Evolutionary conservation across 2,329 filamentous ascomycete genomes (phyloP).

Genomic region (Trichoderma endophyticum): DNA sequence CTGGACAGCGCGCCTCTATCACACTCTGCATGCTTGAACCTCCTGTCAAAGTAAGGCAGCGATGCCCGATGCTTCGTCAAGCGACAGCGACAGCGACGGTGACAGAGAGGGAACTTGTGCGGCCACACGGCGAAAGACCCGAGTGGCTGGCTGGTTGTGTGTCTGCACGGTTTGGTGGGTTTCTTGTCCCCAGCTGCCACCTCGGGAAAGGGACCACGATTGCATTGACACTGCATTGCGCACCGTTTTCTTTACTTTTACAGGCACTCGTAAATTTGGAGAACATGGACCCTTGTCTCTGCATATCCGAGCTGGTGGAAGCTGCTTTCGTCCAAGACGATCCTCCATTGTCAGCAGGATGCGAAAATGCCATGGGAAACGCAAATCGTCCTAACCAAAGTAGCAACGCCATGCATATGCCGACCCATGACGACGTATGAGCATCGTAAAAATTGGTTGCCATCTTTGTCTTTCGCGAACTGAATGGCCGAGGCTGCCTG

Average conservation of each 20-base stretch:
- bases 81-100: neutral
- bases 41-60: neutral
- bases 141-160: neutral
- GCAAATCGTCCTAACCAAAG: neutral
- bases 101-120: neutral
- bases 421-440: neutral
- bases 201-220: conserved; percentile 2
- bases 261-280: neutral
- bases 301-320: neutral
- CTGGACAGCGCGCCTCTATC: neutral
- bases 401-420: neutral
- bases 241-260: neutral
- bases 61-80: neutral
- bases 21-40: neutral
- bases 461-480: neutral
- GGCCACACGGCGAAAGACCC: neutral
- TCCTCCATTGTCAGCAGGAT: neutral
- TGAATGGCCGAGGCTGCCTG: neutral
- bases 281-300: neutral
- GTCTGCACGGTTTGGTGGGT: neutral
- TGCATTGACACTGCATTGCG: neutral
- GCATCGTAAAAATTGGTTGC: neutral
- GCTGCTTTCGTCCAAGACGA: neutral
- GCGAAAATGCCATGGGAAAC: neutral
- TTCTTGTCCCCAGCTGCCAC: neutral